Percentiles rank a stretch among this genome's conserved stretches.
These are phyloP conservation scores for Candida ulmi DNA, from an alignment of 805 yeast species.

Conservation along the genomic window DNA sequence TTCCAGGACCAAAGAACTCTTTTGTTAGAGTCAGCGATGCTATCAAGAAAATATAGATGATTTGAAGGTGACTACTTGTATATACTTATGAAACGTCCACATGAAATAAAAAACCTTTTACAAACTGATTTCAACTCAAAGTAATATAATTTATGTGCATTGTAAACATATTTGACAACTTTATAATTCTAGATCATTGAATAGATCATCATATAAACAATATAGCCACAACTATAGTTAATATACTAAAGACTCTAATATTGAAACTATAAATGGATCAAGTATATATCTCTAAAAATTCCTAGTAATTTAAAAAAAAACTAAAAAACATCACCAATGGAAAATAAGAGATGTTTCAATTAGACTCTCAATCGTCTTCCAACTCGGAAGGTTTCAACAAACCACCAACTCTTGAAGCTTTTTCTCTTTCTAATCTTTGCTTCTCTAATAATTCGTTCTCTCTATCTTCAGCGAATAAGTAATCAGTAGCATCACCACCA, in stretches of 20 bases:
- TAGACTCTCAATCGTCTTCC: slow-evolving; percentile 78
- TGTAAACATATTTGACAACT: too few relatives aligned
- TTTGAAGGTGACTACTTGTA: background rate
- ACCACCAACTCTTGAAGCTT: slow-evolving; percentile 87
- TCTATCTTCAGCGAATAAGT: slow-evolving; percentile 89
- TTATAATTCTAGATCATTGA: too few relatives aligned
- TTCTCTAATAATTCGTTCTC: slow-evolving; percentile 71
- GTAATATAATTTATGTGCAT: too few relatives aligned
- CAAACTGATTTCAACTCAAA: too few relatives aligned
- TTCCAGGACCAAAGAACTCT: slow-evolving; percentile 82
- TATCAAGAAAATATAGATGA: slow-evolving; percentile 35
- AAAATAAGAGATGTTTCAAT: background rate
- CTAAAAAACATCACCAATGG: slow-evolving; percentile 3
- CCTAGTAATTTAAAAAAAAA: slow-evolving; percentile 1
- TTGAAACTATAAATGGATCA: too few relatives aligned
- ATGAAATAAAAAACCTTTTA: too few relatives aligned
- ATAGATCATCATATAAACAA: background rate
- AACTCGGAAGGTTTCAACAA: slow-evolving; percentile 90
- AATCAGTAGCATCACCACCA: slow-evolving; percentile 95
- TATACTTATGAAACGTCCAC: too few relatives aligned
- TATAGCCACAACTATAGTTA: too few relatives aligned
- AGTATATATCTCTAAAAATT: too few relatives aligned
- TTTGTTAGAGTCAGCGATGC: slow-evolving; percentile 78
- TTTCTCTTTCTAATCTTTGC: slow-evolving; percentile 64
- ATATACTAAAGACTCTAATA: too few relatives aligned